Evolutionary conservation across 1,284 basidiomycete species (phyloP).

Genomic region (Takashimella tepidaria): DNA sequence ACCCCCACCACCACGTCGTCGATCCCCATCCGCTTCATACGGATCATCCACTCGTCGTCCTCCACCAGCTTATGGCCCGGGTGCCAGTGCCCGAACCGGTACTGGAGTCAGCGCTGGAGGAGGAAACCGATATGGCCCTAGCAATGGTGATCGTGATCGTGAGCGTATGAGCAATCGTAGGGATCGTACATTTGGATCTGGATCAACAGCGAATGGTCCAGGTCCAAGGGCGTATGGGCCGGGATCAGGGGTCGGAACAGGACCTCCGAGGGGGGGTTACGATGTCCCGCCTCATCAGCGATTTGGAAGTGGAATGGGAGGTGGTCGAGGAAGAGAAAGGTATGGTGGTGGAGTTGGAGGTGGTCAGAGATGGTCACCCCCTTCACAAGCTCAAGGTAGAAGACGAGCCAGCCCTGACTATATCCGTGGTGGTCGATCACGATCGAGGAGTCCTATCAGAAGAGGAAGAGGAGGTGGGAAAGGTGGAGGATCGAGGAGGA

Average conservation of each 20-base stretch:
- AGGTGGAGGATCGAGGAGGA: too few relatives aligned
- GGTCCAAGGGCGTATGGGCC: background rate
- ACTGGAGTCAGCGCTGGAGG: constrained; percentile 6
- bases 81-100: too few relatives aligned
- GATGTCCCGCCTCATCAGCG: background rate
- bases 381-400: constrained; percentile 11
- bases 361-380: constrained; percentile 8
- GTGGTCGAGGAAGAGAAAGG: constrained; percentile 8
- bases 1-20: constrained; percentile 1
- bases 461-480: too few relatives aligned
- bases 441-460: constrained; percentile 4
- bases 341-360: constrained; percentile 8
- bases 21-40: constrained; percentile 1
- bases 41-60: constrained; percentile 13
- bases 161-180: constrained; percentile 1
- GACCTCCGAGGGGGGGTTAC: background rate
- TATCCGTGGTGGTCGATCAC: constrained; percentile 15
- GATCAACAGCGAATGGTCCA: constrained; percentile 7
- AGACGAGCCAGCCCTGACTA: constrained; percentile 15
- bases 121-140: background rate
- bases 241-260: constrained; percentile 35
- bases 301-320: background rate
- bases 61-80: constrained; percentile 14
- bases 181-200: background rate
- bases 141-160: background rate